These are phyloP conservation scores for Kluyveromyces marxianus DNA, from an alignment of 1,139 yeast species.

Conservation along the genomic window DNA sequence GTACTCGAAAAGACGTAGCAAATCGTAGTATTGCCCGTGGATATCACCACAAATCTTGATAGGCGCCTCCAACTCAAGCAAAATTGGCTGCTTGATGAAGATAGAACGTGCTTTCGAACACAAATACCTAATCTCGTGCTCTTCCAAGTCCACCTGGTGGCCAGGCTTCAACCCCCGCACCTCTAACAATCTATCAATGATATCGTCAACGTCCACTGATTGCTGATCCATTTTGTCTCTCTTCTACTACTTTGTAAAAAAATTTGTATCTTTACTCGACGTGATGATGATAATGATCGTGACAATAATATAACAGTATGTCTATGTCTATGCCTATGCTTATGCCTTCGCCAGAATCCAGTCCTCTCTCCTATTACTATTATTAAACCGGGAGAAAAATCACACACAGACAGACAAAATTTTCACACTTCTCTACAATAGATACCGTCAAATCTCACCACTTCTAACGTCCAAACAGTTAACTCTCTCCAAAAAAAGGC, in stretches of 20 bases:
- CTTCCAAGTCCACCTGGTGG: constrained; percentile 87
- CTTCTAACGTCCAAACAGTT: too few relatives aligned
- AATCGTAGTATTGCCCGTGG: constrained; percentile 95
- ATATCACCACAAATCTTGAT: constrained; percentile 92
- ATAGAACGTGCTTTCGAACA: constrained; percentile 98
- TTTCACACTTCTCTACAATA: too few relatives aligned
- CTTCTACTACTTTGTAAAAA: background rate
- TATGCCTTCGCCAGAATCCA: too few relatives aligned
- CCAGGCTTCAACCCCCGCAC: constrained; percentile 99
- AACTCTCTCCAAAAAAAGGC: too few relatives aligned
- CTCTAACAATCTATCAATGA: constrained; percentile 91
- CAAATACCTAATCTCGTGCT: constrained; percentile 87
- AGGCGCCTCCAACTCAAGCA: constrained; percentile 94
- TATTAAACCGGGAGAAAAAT: too few relatives aligned
- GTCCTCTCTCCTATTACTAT: too few relatives aligned
- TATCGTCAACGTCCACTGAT: constrained; percentile 94
- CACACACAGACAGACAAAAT: too few relatives aligned
- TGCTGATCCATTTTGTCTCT: constrained; percentile 38
- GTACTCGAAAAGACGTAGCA: constrained; percentile 88
- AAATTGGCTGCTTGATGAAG: constrained; percentile 93
- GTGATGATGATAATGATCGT: too few relatives aligned
- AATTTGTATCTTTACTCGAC: too few relatives aligned
- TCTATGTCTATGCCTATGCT: too few relatives aligned
- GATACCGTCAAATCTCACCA: too few relatives aligned
- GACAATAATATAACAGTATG: too few relatives aligned